Conservation (phyloP, 768 basidiomycete genomes). For the Leccinellum albellum region DNA sequence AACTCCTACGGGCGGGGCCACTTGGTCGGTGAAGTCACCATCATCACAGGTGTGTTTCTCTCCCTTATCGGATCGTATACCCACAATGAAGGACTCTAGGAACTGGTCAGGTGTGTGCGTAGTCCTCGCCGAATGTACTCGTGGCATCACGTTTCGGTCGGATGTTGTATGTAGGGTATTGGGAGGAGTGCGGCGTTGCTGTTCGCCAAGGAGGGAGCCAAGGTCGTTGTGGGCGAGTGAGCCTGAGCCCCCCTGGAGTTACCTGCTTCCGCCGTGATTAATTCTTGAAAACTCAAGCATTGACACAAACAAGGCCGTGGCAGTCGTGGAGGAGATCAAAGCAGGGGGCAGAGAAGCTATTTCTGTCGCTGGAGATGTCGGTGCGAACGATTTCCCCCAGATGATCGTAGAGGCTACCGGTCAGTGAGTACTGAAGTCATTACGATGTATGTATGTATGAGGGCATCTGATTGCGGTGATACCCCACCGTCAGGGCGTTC, state of each 20-base stretch:
- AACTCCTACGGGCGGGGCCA: constrained; percentile 52
- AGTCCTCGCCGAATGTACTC: no score
- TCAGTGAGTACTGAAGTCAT: constrained; percentile 49
- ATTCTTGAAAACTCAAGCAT: constrained; percentile 43
- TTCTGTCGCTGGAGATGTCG: constrained; percentile 74
- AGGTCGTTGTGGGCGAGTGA: constrained; percentile 82
- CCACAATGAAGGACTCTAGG: constrained; percentile 37
- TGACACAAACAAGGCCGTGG: constrained; percentile 62
- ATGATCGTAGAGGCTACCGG: constrained; percentile 73
- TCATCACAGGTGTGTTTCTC: constrained; percentile 67
- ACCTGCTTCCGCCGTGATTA: background rate
- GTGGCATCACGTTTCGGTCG: background rate
- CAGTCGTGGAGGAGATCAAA: constrained; percentile 71
- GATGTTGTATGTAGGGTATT: constrained; percentile 55
- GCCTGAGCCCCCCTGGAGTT: constrained; percentile 8
- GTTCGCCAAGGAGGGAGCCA: constrained; percentile 83
- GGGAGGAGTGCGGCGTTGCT: constrained; percentile 70
- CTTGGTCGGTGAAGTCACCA: constrained; percentile 73
- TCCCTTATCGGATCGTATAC: background rate
- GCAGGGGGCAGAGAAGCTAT: constrained; percentile 69
- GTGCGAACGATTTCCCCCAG: constrained; percentile 79
- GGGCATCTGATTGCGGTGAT: background rate
- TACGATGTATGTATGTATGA: background rate
- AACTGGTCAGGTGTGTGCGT: constrained; percentile 61
- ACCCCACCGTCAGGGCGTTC: constrained; percentile 50